Evolutionary conservation across 257 asterid genomes (phyloP), one percentile per base, ranked within the genome.

Genomic region (Dorcoceras hygrometricum): DNA sequence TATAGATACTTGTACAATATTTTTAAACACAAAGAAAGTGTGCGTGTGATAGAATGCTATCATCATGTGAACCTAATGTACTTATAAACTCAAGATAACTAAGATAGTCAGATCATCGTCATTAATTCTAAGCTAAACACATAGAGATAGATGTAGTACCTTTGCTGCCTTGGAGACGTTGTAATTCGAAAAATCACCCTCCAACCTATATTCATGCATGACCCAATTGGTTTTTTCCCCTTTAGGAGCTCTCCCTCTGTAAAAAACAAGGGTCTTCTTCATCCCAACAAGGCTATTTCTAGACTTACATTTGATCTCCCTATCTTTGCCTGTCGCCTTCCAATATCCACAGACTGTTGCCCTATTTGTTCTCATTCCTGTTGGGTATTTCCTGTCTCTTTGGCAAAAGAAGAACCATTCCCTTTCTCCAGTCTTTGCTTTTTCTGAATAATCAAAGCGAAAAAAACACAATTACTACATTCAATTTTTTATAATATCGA

Each of bases 261-360:
- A 90, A 81, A 90, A 90, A 58, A 90, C 97, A 31, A 90, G 96
- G 32, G 97, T 90, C 71, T 90, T 90, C 65, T 90, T 90, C 97
- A 90, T 88, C 23, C 97, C 97, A 31, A 90, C 86, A n/a, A 90
- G 86, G 61, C 72, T 31, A 59, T 75, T 76, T 65, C 77, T 79
- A 0, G 73, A 64, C 62, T 75, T 74, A 78, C 31, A 63, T 63
- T 78, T 76, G 43, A 90, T 90, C 84, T 90, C 97, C 43, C 82
- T 88, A 59, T 90, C 97, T 65, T 90, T 90, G 0, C 97, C 97
- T 5, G 97, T 90, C 4, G 96, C 97, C 77, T 90, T 90, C 97
- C 97, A 90, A 36, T 90, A 88, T 6, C 97, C 97, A 0, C 86
- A 72, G 23, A 77, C 84, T 5, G 97, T 90, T 7, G 97, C 96